These are phyloP conservation scores for Fomitopsis serialis DNA, from an alignment of 768 basidiomycete genomes.

Conservation along the genomic window DNA sequence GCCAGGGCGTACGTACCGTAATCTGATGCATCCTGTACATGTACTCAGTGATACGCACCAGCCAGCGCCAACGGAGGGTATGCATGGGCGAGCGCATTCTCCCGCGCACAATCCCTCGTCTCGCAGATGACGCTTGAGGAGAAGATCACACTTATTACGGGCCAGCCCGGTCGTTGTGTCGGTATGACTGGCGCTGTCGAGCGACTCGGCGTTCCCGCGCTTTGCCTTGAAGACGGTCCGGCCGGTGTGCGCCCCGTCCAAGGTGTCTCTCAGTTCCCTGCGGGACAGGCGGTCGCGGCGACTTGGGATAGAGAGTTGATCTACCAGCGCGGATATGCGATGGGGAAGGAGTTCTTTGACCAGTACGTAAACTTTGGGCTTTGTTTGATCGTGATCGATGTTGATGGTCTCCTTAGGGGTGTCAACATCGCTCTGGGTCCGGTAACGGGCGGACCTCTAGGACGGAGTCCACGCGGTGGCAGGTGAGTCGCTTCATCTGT, in stretches of 20 bases:
- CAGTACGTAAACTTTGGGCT: background rate
- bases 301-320: slow-evolving; percentile 79
- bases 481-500: background rate
- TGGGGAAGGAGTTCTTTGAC: slow-evolving; percentile 78
- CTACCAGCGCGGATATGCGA: slow-evolving; percentile 65
- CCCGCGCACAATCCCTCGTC: slow-evolving; percentile 13
- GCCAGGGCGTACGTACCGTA: background rate
- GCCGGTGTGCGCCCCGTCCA: slow-evolving; percentile 71
- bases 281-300: slow-evolving; percentile 75
- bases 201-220: slow-evolving; percentile 45
- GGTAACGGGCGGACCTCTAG: slow-evolving; percentile 38
- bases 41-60: background rate
- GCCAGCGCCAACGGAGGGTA: background rate
- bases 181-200: slow-evolving; percentile 55
- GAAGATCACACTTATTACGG: slow-evolving; percentile 60
- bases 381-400: background rate
- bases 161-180: slow-evolving; percentile 58
- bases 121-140: slow-evolving; percentile 56
- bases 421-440: slow-evolving; percentile 72
- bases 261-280: slow-evolving; percentile 72
- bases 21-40: background rate
- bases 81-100: slow-evolving; percentile 16
- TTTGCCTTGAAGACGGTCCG: slow-evolving; percentile 54
- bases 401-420: slow-evolving; percentile 62
- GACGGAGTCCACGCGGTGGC: background rate